Base-by-base conservation (phyloP, 768 basidiomycete genomes). In the Exidia glandulosa region DNA sequence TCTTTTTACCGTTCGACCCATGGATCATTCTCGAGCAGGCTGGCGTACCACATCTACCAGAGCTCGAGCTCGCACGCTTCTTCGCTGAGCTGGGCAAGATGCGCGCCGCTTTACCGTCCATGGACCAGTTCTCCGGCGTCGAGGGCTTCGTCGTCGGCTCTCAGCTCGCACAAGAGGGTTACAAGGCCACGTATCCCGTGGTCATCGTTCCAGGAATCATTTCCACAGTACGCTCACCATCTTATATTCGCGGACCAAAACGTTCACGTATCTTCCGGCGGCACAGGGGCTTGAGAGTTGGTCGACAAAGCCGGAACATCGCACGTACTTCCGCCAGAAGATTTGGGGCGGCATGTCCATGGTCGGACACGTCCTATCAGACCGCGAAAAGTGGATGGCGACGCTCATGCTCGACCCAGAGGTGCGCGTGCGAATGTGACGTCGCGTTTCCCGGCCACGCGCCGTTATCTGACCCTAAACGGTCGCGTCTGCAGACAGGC, bases 301-400 rank as follows among this genome's bases (percentile, higher is more conserved):
- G 95, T 87, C 90, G 3, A 95, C 95, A 0, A 77, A 83, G 4
- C 84, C 86, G 0, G 90, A 90, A 60, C 89, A 92, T 63, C 82
- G 90, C 4, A 69, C 85, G 0, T 96, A 93, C 76, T 98, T 99
- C 70, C 83, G 94, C n/a, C 87, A 95, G 71, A 87, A 91, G 6
- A 65, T 80, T 36, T 81, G 79, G 79, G 76, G 73, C 3, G 69
- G 65, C 25, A n/a, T 36, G 41, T 32, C 23, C 84, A 94, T 92
- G 92, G 70, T 94, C 37, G 83, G 88, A 1, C 89, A 93, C 67
- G 81, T 84, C 23, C 83, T 87, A 1, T 88, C 91, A 69, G 89
- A 91, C 68, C 84, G 85, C 63, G 88, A 95, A 58, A 83, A 79
- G 63, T 99, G 95, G 95, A 87, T 97, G 66, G 70, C 84, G 25